Base-by-base conservation (phyloP, 2,329 filamentous ascomycete species). In the Pyrenophora seminiperda region DNA sequence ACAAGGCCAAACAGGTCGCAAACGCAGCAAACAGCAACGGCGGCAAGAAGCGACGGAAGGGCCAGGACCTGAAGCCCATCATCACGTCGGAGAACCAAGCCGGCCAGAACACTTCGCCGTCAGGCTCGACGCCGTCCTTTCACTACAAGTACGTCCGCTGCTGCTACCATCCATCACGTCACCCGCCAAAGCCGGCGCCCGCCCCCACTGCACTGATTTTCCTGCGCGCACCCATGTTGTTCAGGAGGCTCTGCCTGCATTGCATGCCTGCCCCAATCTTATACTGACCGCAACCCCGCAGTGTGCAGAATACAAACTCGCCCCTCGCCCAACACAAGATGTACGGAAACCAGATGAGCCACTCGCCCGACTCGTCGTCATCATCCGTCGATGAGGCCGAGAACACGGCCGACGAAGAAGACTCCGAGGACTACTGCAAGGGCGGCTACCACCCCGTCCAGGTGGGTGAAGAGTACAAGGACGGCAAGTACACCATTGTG, bases 401-500 rank as follows among this genome's bases (percentile, higher is more conserved):
- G 68, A 92, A 94, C 72, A 96, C 93, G 31, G 93, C 92, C 70
- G 94, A 97, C 73, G 94, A 99, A 77, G 94, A 99, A 77, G 94
- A 99, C 76, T 96, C 91, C 39, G 93, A 97, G 76, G 94, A 99
- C 76, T 99, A 99, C 79, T 97, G 93, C 83, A 97, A 97, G 77
- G 94, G 94, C 68, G 94, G 94, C 54, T 99, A 97, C 75, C 94
- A 99, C 72, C 94, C 94, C 2, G 94, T 99, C 41, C 83, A 86
- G 66, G 88, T 97, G 53, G 94, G 94, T 66, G 94, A 99, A 77
- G 89, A 91, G 70, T 97, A 97, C 83, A 97, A 97, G 74, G 91
- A 97, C 73, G 92, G 91, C 63, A 93, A 90, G 77, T 99, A 99
- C 77, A 94, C 92, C 13, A 87, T 97, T 50, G 89, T 97, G 74